Conservation (phyloP, 2,329 filamentous ascomycete species). For the Albophoma yamanashiensis region DNA sequence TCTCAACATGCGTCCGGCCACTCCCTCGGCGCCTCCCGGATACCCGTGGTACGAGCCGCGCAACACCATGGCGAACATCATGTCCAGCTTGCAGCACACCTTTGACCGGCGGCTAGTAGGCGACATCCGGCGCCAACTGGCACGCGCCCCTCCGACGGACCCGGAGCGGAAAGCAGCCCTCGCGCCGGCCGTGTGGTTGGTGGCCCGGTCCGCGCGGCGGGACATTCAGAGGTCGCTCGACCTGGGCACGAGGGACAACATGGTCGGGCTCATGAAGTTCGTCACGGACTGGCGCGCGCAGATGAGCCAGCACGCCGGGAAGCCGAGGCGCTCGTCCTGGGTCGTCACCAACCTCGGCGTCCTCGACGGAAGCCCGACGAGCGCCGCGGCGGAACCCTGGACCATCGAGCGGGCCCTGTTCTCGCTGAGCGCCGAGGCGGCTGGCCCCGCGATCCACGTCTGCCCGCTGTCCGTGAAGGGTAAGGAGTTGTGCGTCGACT, state of each 20-base stretch:
- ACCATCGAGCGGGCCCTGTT: slow-evolving; percentile 11
- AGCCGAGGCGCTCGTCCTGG: slow-evolving; percentile 11
- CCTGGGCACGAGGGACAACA: slow-evolving; percentile 12
- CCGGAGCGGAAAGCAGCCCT: slow-evolving; percentile 2
- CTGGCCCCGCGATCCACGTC: slow-evolving; percentile 10
- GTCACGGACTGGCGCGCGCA: slow-evolving; percentile 13
- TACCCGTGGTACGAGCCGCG: slow-evolving; percentile 3
- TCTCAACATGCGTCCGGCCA: slow-evolving; percentile 12
- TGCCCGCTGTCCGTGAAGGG: slow-evolving; percentile 12
- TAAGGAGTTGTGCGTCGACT: slow-evolving; percentile 11
- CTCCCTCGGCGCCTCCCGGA: slow-evolving; percentile 1
- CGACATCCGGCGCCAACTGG: background rate
- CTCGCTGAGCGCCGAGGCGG: slow-evolving; percentile 10
- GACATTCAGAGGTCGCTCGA: slow-evolving; percentile 9
- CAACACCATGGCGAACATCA: slow-evolving; percentile 7
- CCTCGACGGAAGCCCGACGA: slow-evolving; percentile 8
- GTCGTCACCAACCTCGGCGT: slow-evolving; percentile 16
- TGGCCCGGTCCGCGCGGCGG: slow-evolving; percentile 2
- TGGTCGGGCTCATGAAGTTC: slow-evolving; percentile 11
- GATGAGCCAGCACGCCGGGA: slow-evolving; percentile 8
- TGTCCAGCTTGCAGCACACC: slow-evolving; percentile 1
- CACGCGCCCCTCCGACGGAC: slow-evolving; percentile 2
- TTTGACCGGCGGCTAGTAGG: background rate
- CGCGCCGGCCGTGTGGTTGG: slow-evolving; percentile 12
- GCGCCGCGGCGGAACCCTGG: slow-evolving; percentile 7